Base-by-base conservation (phyloP, 2,329 filamentous ascomycete species). In the Hypomyces rosellus region DNA sequence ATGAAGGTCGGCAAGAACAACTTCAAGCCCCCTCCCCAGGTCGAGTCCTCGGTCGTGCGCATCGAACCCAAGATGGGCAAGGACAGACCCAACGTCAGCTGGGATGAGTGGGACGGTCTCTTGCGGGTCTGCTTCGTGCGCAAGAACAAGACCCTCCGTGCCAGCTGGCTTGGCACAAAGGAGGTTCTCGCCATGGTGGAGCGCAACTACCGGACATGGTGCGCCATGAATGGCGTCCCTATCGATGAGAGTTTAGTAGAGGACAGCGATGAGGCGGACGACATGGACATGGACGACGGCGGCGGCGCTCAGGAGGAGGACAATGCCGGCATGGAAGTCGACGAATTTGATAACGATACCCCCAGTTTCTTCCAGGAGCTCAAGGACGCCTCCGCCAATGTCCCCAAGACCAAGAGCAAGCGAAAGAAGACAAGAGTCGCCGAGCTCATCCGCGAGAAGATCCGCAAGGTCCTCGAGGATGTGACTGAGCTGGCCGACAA, bases 1-100 rank as follows among this genome's bases (percentile, higher is more conserved):
- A 89, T 95, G 85, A 96, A 96, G 72, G 92, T 97, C 42, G 90
- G 91, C 57, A 88, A 86, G 70, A 93, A 95, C 70, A 97, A 97
- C 73, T 99, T 97, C 78, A 89, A 89, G 55, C 93, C 93, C 0
- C 92, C 93, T 1, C 93, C 93, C 8, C 82, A 89, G 63, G 93
- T 99, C 51, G 93, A 99, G 69, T 89, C 84, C 7, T 91, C 86
- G 51, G 91, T 96, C 6, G 90, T 96, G 44, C 81, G 91, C 53
- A 86, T 96, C 58, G 88, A 92, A 64, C 90, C 90, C 18, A 95
- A 96, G 73, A 78, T 81, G 36, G 90, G 90, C 11, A 74, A 71
- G 44, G 81, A 84, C 57, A 75, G 89, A 36, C 92, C 92, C 48
- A 85, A 89, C 59, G 91, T 97, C 56, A 88, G 84, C 65, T 97